Evolutionary conservation across 352 stramenopile genomes (phyloP), one percentile per base, ranked within the genome.

Genomic region (Phytophthora ramorum): DNA sequence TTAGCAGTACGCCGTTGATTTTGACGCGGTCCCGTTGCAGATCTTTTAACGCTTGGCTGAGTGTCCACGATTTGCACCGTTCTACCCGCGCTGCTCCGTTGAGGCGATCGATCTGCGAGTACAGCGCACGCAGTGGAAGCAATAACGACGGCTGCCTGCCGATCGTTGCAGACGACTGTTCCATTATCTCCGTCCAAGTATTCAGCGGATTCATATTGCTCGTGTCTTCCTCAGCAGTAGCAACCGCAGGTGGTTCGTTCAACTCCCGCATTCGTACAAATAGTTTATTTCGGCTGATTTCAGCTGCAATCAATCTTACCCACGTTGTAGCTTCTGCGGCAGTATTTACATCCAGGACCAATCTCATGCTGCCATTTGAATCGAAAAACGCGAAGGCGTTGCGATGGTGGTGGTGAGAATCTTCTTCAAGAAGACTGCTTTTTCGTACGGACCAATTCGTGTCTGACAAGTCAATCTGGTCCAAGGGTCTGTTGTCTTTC

Each of bases 311-410:
- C 10, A 75, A 56, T 17, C 40, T n/a, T 9, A 78, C 61, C 84
- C 84, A 93, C 24, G 62, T 43, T 17, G 66, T 66, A 17, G 73
- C 73, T 26, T 90, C 80, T 8, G 41, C 49, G 2, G 65, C 41
- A 5, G 70, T 81, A 9, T 62, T 59, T 2, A 91, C 78, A 35
- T 93, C 84, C 43, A 93, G 8, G 0, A 90, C 79, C 7, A 87
- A 58, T 7, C 61, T 63, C 47, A 90, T 73, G 17, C 71, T 80
- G 19, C 75, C 75, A 1, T 58, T 51, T 28, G 43, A n/a, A 41
- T 90, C 84, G 57, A 92, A 91, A 7, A 92, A 75, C 0, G 84
- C 84, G 19, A 92, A 85, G n/a, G 81, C 83, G 40, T 90, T 66
- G 12, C 84, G 81, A 44, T 71, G 51, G 5, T 46, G 17, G 8